These are phyloP conservation scores for Backusella australiensis DNA, from an alignment of 192 early-diverging fungal species.

Conservation along the genomic window DNA sequence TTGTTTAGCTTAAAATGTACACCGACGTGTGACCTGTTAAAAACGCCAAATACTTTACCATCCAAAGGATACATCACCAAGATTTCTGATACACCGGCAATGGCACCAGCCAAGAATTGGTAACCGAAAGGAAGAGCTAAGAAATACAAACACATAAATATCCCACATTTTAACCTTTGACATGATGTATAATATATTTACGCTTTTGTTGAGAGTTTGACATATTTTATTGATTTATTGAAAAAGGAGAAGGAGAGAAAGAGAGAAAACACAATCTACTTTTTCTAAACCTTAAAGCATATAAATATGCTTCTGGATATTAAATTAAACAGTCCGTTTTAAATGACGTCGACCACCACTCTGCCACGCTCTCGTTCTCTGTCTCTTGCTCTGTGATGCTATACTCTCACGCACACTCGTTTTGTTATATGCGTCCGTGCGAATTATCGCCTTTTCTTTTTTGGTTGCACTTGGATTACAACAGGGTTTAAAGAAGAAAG, in stretches of 20 bases:
- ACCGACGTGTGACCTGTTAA: neutral
- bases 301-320: constrained; percentile 5
- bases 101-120: constrained; percentile 75
- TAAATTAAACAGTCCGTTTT: constrained; percentile 4
- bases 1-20: neutral
- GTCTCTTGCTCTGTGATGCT: neutral
- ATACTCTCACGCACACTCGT: neutral
- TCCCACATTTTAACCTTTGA: neutral
- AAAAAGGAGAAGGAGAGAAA: neutral
- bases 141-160: neutral
- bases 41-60: constrained; percentile 19
- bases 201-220: neutral
- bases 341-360: neutral
- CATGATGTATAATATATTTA: neutral
- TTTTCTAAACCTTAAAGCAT: neutral
- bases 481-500: neutral
- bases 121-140: constrained; percentile 63
- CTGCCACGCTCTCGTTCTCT: neutral
- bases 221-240: neutral
- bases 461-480: neutral
- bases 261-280: neutral
- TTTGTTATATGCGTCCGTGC: neutral
- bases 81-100: constrained; percentile 91
- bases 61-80: constrained; percentile 93
- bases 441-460: neutral